phyloP scores from a whole-genome alignment of 2,329 filamentous ascomycete genomes.

The Didymella sp. region DNA sequence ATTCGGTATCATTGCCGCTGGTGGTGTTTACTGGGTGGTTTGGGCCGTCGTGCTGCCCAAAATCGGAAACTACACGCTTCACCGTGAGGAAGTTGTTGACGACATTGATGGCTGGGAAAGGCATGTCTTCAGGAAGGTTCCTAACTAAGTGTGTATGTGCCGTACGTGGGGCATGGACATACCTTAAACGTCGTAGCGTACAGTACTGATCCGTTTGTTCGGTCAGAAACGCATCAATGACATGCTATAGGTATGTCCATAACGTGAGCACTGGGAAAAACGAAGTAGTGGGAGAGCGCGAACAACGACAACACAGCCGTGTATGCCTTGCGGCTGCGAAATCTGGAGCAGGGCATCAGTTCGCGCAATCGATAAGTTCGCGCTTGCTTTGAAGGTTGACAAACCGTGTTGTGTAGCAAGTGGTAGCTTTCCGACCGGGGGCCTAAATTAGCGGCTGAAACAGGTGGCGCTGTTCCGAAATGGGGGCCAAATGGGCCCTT shows the following conservation, averaged over 20 bases:
- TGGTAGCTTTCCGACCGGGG: background rate
- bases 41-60: conserved; percentile 60
- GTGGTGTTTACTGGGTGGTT: conserved; percentile 60
- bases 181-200: background rate
- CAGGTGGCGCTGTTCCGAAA: conserved; percentile 4
- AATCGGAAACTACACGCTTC: conserved; percentile 48
- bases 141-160: conserved; percentile 12
- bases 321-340: background rate
- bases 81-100: conserved; percentile 44
- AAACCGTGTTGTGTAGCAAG: background rate
- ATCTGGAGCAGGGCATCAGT: background rate
- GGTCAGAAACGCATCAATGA: background rate
- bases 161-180: background rate
- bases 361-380: background rate
- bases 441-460: conserved; percentile 9
- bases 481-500: background rate
- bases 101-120: conserved; percentile 51
- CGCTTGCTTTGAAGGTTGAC: background rate
- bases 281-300: background rate
- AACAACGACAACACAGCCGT: background rate
- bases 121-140: conserved; percentile 45
- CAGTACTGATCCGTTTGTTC: background rate
- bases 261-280: background rate
- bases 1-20: conserved; percentile 57
- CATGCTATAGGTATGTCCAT: no score